Base-by-base conservation (phyloP, 2,329 filamentous ascomycete genomes). In the Fusarium camptoceras region DNA sequence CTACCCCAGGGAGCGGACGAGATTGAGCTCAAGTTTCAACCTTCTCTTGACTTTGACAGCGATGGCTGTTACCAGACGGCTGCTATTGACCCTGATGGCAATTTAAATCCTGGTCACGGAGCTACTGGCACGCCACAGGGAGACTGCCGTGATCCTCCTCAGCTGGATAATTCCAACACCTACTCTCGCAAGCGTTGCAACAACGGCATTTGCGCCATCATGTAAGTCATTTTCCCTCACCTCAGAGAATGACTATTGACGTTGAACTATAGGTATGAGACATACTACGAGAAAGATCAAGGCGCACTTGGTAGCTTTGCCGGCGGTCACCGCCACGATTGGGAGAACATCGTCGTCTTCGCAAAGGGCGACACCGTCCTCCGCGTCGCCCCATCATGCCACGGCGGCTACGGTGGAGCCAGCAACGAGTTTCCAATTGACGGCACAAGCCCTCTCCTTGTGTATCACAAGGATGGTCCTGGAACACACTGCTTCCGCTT, bases 31-130 rank as follows among this genome's bases (percentile, higher is more conserved):
- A 74, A 74, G 55, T 80, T 76, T 64, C 81, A 82, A 65, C 81
- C 81, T 11, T 60, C 75, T 11, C 72, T 81, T 6, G 81, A 82
- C 72, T 82, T 81, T 58, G 81, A 82, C 68, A 73, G 67, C 1
- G 80, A 82, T 46, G 77, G 81, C 11, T 82, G 81, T 70, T 83
- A 84, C 73, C 82, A 84, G 66, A 83, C 83, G 2, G 81, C 84
- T n/a, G 83, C 83, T 42, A 80, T 85, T 39, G 77, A 78, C 61
- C 74, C 73, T 1, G 59, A 75, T 11, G 82, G 83, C 27, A 76
- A 76, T 34, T 75, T 68, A 22, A 78, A 78, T 55, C 71, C 70
- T 0, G 76, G 76, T 3, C 70, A 73, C 1, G 72, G 24, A 24
- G 70, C 76, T 7, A 78, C 75, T 6, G 74, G 74, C 24, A 77